phyloP scores from a whole-genome alignment of 2,329 filamentous ascomycete genomes.

The Penicillium hesseltinei region DNA sequence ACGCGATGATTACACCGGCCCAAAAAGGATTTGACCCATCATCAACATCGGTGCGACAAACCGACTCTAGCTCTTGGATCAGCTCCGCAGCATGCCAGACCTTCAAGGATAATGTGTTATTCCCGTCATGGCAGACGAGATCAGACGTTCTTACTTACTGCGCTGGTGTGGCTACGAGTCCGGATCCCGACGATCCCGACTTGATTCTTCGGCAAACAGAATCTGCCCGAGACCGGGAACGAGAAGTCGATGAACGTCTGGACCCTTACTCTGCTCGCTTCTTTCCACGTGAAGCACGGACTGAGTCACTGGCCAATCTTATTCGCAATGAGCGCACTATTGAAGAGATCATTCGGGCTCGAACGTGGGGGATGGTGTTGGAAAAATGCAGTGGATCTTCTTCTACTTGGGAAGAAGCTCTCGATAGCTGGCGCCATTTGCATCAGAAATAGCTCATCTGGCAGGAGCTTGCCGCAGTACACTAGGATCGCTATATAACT shows the following conservation, averaged over 20 bases:
- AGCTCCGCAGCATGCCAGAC: slow-evolving; percentile 61
- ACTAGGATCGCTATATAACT: neutral
- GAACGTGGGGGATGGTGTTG: slow-evolving; percentile 76
- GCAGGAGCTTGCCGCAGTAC: neutral
- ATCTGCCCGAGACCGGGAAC: slow-evolving; percentile 66
- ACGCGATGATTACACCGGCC: slow-evolving; percentile 78
- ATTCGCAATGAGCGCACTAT: slow-evolving; percentile 68
- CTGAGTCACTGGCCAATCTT: slow-evolving; percentile 71
- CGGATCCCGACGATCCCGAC: slow-evolving; percentile 84
- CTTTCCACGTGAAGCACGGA: slow-evolving; percentile 71
- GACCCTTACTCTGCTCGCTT: slow-evolving; percentile 89
- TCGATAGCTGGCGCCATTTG: slow-evolving; percentile 60
- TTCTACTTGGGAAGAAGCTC: slow-evolving; percentile 63
- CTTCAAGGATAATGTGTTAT: slow-evolving; percentile 77
- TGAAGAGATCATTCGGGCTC: slow-evolving; percentile 73
- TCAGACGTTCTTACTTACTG: slow-evolving; percentile 87
- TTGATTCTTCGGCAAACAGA: slow-evolving; percentile 67
- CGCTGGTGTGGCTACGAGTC: slow-evolving; percentile 78
- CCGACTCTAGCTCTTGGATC: slow-evolving; percentile 54
- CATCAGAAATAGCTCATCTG: slow-evolving; percentile 20
- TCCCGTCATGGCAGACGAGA: slow-evolving; percentile 82
- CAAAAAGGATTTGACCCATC: slow-evolving; percentile 71
- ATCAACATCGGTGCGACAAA: slow-evolving; percentile 66
- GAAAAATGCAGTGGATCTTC: slow-evolving; percentile 68
- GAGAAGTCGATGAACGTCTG: slow-evolving; percentile 78